Evolutionary conservation across 176 grass and related monocot genomes (phyloP), one percentile per base, ranked within the genome.

Genomic region (Rhynchospora pubera): DNA sequence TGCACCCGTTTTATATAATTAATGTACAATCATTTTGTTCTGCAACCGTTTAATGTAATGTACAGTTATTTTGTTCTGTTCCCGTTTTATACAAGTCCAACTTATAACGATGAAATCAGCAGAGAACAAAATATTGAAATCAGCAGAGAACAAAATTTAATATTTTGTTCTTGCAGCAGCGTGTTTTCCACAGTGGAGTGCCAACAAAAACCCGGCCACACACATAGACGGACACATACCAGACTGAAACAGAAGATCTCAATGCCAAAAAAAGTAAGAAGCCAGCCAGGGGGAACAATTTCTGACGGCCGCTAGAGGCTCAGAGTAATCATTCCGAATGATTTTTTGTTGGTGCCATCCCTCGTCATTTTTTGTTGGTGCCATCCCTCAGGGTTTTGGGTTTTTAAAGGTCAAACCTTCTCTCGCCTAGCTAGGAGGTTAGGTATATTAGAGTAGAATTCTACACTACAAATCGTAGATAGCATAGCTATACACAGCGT

Each of bases 321-420:
- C 71, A 56, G 56, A 46, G 79, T 81, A 85, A 88, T 88, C 87
- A 88, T 88, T 88, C 76, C 79, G 58, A 81, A 80, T 81, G 62
- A 88, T 81, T 73, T 79, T 82, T 62, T 72, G 26, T 55, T 57
- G 58, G 47, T 26, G 28, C 14, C n/a, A n/a, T n/a, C n/a, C n/a
- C n/a, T n/a, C n/a, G n/a, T n/a, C n/a, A n/a, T n/a, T n/a, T n/a
- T n/a, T n/a, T n/a, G n/a, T n/a, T n/a, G n/a, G n/a, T n/a, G n/a
- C n/a, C 21, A 16, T 68, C 62, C 5, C 53, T 46, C 6, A n/a
- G 32, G 32, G 1, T 34, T 34, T 34, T 34, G 72, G 9, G 5
- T 30, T 75, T 75, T 55, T 53, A 76, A 76, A 76, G 72, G 72
- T 76, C 72, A 76, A 76, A 76, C 48, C 72, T 56, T 74, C 70